Evolutionary conservation across 179 eudicot genomes (phyloP).

Genomic region (Corrigiola litoralis): DNA sequence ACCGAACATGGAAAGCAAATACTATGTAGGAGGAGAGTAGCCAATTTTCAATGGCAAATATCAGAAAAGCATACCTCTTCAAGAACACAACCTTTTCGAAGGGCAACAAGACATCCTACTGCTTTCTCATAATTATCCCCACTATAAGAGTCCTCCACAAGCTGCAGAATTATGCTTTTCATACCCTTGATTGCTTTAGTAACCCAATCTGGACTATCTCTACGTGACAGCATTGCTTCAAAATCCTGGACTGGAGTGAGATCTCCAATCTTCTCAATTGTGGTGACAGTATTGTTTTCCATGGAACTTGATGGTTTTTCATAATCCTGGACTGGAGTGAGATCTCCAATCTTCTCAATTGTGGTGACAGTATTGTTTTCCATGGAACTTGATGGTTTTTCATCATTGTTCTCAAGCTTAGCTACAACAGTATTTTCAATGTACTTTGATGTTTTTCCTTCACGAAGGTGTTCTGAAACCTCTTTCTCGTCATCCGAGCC

Average conservation of each 20-base stretch:
- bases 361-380: slow-evolving; percentile 12
- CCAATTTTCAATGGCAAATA: neutral
- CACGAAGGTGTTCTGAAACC: slow-evolving; percentile 23
- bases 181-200: slow-evolving; percentile 64
- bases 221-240: slow-evolving; percentile 86
- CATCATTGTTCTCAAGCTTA: slow-evolving; percentile 32
- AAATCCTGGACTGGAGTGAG: slow-evolving; percentile 74
- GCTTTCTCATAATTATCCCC: slow-evolving; percentile 61
- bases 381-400: slow-evolving; percentile 19
- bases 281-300: slow-evolving; percentile 33
- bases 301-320: slow-evolving; percentile 35
- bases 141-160: slow-evolving; percentile 56
- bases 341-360: too few relatives aligned
- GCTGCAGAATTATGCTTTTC: slow-evolving; percentile 50
- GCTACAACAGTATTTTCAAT: slow-evolving; percentile 7
- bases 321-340: too few relatives aligned
- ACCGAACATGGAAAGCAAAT: neutral
- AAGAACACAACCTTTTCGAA: slow-evolving; percentile 79
- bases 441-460: slow-evolving; percentile 25
- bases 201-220: slow-evolving; percentile 85
- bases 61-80: slow-evolving; percentile 57
- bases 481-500: slow-evolving; percentile 61
- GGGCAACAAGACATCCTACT: slow-evolving; percentile 68
- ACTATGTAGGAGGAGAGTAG: neutral
- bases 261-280: slow-evolving; percentile 59